Evolutionary conservation across 192 early-diverging fungal species (phyloP).

Genomic region (Linnemannia zychae): DNA sequence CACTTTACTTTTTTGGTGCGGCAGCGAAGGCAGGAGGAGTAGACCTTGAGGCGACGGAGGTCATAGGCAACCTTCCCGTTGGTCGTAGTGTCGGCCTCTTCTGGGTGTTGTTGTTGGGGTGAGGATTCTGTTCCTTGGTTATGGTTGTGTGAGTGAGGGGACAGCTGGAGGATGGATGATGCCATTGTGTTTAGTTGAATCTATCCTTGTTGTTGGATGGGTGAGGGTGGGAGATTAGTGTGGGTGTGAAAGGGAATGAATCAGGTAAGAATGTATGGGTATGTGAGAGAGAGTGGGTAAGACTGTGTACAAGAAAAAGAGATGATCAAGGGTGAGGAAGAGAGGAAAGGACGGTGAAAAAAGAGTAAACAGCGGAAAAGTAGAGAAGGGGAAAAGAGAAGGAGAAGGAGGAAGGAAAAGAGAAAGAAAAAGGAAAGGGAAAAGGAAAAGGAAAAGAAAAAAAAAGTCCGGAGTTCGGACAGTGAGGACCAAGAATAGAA

Average conservation of each 20-base stretch:
- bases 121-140: not conserved
- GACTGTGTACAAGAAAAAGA: too few species aligned
- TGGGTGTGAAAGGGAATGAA: not conserved
- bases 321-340: not conserved
- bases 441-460: not conserved
- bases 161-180: slow-evolving; percentile 38
- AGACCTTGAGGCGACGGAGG: slow-evolving; percentile 54
- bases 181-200: slow-evolving; percentile 30
- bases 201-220: not conserved
- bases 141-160: not conserved
- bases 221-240: not conserved
- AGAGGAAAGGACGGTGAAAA: not conserved
- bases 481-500: not conserved
- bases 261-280: not conserved
- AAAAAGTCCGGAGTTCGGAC: not conserved
- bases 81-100: not conserved
- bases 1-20: slow-evolving; percentile 55
- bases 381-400: not conserved
- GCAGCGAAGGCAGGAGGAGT: slow-evolving; percentile 54
- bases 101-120: not conserved
- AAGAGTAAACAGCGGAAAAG: not conserved
- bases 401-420: not conserved
- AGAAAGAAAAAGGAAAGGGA: not conserved
- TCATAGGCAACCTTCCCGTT: slow-evolving; percentile 28
- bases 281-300: not conserved